Conservation (phyloP, 139 green algal species). For the Chlorella ohadii region DNA sequence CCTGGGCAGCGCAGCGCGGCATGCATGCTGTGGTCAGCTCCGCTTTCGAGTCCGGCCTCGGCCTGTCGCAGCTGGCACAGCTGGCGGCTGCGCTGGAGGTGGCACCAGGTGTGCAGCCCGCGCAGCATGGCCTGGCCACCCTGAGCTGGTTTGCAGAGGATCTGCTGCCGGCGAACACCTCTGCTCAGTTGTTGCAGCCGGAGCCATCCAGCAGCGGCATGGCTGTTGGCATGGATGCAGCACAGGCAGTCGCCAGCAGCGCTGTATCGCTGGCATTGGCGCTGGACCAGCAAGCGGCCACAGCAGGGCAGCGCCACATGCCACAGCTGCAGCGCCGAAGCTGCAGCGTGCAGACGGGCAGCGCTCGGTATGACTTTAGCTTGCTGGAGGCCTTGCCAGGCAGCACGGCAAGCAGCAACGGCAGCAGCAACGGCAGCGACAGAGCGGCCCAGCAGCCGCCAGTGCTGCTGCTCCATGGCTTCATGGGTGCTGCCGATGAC, state of each 20-base stretch:
- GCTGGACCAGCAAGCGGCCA: background rate
- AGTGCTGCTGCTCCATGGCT: constrained; percentile 88
- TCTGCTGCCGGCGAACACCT: constrained; percentile 6
- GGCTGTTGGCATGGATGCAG: background rate
- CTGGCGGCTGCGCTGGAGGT: constrained; percentile 68
- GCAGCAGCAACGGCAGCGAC: background rate
- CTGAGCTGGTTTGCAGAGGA: constrained; percentile 69
- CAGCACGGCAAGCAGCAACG: background rate
- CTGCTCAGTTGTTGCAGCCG: constrained; percentile 1
- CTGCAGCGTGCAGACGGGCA: background rate
- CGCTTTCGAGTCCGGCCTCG: constrained; percentile 82
- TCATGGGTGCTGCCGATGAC: constrained; percentile 77
- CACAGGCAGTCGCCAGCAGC: background rate
- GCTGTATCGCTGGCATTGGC: background rate
- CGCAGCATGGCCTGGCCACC: constrained; percentile 77
- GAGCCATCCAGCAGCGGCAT: background rate
- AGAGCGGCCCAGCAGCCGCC: constrained; percentile 10
- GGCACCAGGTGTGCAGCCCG: background rate
- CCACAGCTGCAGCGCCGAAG: background rate
- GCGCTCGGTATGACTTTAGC: constrained; percentile 25
- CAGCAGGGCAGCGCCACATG: background rate
- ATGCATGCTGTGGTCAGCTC: constrained; percentile 76
- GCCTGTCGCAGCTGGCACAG: constrained; percentile 63
- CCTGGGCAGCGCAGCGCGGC: constrained; percentile 46
- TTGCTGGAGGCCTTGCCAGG: constrained; percentile 6